A percentile compares a stretch with the other conserved stretches of the same genome.
Evolutionary conservation across 2,329 filamentous ascomycete species (phyloP).

Genomic region (Tolypocladium amazonense): DNA sequence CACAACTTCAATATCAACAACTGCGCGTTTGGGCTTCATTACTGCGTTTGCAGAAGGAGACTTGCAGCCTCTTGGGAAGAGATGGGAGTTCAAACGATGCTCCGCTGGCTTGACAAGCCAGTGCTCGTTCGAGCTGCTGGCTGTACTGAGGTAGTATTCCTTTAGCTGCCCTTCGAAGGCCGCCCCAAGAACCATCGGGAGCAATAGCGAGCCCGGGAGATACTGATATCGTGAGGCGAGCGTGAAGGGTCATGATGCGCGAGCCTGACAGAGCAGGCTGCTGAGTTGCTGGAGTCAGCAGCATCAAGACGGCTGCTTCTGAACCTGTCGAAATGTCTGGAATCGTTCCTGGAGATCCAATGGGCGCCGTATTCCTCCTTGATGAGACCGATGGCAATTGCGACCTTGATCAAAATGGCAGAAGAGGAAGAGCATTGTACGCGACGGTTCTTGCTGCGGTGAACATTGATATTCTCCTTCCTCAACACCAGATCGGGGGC

Average conservation of each 20-base stretch:
- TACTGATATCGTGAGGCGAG: neutral
- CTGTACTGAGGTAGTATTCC: too few species aligned
- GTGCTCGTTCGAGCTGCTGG: neutral
- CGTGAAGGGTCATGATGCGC: neutral
- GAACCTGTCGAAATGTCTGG: neutral
- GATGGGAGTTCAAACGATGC: neutral
- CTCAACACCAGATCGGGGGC: neutral
- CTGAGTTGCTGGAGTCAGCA: neutral
- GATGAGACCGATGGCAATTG: neutral
- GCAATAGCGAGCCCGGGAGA: too few species aligned
- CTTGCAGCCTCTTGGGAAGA: neutral
- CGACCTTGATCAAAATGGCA: neutral
- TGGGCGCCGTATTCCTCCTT: neutral
- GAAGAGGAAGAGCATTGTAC: neutral
- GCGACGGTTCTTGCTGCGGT: neutral
- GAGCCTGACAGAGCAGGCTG: neutral
- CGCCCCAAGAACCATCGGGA: neutral
- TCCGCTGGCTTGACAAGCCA: neutral
- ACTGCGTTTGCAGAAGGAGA: neutral
- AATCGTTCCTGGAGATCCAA: neutral
- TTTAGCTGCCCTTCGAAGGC: neutral
- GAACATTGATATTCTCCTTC: neutral
- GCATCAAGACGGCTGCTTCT: neutral
- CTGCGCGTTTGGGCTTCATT: neutral
- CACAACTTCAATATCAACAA: neutral